Conservation (phyloP, 805 yeast species). For the Myxozyma neotropica region DNA sequence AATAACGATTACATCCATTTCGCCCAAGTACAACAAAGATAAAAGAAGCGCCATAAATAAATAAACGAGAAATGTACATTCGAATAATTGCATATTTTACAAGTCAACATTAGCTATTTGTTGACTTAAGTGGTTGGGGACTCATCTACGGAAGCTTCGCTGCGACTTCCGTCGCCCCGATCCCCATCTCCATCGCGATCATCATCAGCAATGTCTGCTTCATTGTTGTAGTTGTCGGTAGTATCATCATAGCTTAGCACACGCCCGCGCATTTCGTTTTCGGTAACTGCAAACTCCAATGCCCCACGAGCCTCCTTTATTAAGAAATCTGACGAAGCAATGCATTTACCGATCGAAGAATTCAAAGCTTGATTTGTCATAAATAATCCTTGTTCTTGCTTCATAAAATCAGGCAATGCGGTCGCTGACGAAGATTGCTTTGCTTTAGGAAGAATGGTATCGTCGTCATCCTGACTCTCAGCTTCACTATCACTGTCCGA, state of each 20-base stretch:
- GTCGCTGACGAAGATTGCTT: neutral
- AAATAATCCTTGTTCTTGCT: conserved; percentile 14
- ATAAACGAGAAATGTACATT: no score
- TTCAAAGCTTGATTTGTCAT: conserved; percentile 13
- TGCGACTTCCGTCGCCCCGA: no score
- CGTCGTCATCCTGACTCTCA: conserved; percentile 16
- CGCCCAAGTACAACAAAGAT: no score
- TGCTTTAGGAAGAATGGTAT: neutral
- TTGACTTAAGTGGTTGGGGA: no score
- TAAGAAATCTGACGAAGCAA: conserved; percentile 19
- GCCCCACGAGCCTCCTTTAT: conserved; percentile 16
- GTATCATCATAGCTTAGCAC: conserved; percentile 22
- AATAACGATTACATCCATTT: no score
- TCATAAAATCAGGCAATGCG: neutral
- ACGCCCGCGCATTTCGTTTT: conserved; percentile 16
- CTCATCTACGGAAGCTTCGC: no score
- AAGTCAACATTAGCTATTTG: no score
- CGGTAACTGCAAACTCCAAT: conserved; percentile 7
- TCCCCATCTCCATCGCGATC: neutral
- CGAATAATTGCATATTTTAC: no score
- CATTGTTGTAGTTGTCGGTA: neutral
- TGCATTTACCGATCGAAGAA: conserved; percentile 17
- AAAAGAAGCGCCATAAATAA: no score
- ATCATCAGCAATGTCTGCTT: neutral
- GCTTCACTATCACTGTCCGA: conserved; percentile 16